Evolutionary conservation across 306 rosid genomes (phyloP).

Genomic region (Leucaena leucocephala): DNA sequence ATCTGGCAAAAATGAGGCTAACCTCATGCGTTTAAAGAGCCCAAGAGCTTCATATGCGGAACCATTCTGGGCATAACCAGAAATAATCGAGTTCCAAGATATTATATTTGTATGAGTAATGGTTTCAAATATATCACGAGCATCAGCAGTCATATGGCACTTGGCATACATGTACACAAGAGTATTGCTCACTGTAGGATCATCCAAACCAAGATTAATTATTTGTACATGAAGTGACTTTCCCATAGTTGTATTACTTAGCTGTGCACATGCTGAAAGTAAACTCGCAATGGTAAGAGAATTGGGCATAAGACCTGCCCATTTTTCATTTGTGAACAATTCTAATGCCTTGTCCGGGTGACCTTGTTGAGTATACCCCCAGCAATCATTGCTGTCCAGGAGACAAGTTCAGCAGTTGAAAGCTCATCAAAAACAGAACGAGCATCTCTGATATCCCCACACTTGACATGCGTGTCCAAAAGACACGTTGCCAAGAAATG

Average conservation of each 20-base stretch:
- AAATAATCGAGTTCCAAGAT: constrained; percentile 78
- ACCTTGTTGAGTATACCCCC: constrained; percentile 78
- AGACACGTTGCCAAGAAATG: constrained; percentile 54
- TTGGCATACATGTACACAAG: constrained; percentile 76
- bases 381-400: constrained; percentile 85
- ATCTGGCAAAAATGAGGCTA: constrained; percentile 49
- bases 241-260: constrained; percentile 51
- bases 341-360: constrained; percentile 54
- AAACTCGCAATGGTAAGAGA: constrained; percentile 64
- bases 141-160: constrained; percentile 51
- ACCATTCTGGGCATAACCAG: constrained; percentile 67
- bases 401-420: constrained; percentile 52
- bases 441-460: constrained; percentile 66
- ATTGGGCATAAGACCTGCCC: constrained; percentile 59
- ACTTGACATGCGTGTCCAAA: constrained; percentile 73
- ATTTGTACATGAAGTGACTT: constrained; percentile 58
- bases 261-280: constrained; percentile 71
- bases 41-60: constrained; percentile 57
- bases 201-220: constrained; percentile 56
- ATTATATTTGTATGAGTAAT: constrained; percentile 50
- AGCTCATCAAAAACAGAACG: constrained; percentile 59
- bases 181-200: constrained; percentile 57
- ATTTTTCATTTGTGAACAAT: constrained; percentile 48
- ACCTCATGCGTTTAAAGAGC: constrained; percentile 63
- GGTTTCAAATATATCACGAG: constrained; percentile 57